These are phyloP conservation scores for Fusarium domesticum DNA, from an alignment of 2,329 filamentous ascomycete genomes.

Conservation along the genomic window DNA sequence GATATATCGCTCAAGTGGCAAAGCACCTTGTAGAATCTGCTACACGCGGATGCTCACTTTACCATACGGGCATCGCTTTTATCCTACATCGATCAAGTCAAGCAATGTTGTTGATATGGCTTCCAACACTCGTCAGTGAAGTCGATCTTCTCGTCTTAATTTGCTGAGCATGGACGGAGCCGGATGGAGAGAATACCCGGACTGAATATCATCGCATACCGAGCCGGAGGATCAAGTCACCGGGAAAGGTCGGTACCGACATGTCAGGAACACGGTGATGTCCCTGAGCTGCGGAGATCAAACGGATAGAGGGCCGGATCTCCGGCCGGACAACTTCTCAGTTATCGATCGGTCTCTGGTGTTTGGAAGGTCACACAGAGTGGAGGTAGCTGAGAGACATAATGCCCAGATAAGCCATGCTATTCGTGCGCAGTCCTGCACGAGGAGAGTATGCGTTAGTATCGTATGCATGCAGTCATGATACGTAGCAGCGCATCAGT, in stretches of 20 bases:
- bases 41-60: no score
- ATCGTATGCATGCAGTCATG: slow-evolving; percentile 26
- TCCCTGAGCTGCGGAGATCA: neutral
- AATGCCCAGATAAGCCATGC: slow-evolving; percentile 19
- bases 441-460: slow-evolving; percentile 26
- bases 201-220: no score
- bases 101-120: no score
- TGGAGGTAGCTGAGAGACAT: slow-evolving; percentile 12
- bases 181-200: no score
- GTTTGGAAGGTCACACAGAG: slow-evolving; percentile 13
- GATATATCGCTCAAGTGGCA: no score
- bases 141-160: no score
- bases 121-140: no score
- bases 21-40: no score
- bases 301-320: slow-evolving; percentile 5
- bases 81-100: no score
- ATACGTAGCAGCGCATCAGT: slow-evolving; percentile 25
- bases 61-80: no score
- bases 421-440: slow-evolving; percentile 18
- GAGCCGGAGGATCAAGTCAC: neutral
- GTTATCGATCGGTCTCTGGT: neutral
- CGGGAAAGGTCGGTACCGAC: neutral
- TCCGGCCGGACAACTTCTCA: slow-evolving; percentile 1
- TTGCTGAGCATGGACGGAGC: no score
- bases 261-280: neutral